Percentiles rank a stretch among this genome's conserved stretches.
These are phyloP conservation scores for Corylus heterophylla DNA, from an alignment of 306 rosid genomes.

Conservation along the genomic window DNA sequence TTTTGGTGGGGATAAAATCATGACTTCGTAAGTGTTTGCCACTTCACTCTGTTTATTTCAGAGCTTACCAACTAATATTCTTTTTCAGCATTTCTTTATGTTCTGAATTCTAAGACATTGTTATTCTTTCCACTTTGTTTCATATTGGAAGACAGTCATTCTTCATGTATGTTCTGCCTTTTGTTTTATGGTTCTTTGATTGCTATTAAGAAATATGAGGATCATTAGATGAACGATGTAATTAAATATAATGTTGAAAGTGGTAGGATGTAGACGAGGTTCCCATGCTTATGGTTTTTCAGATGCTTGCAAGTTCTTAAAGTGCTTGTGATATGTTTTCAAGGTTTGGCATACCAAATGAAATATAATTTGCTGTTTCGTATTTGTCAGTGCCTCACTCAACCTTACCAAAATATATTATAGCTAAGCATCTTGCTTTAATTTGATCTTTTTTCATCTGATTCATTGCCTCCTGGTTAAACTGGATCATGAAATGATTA, in stretches of 20 bases:
- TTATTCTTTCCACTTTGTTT: background rate
- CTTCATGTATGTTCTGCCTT: background rate
- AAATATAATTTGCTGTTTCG: background rate
- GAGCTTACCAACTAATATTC: background rate
- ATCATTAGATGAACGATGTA: background rate
- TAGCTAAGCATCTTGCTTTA: background rate
- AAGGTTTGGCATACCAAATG: background rate
- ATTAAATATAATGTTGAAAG: background rate
- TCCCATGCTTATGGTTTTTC: background rate
- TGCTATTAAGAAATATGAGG: background rate
- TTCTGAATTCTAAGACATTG: background rate
- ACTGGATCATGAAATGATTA: slow-evolving; percentile 25
- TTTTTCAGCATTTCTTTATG: background rate
- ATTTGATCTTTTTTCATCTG: slow-evolving; percentile 13
- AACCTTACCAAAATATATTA: background rate
- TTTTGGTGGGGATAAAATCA: background rate
- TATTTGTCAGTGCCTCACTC: background rate
- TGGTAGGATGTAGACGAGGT: background rate
- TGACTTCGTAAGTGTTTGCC: background rate
- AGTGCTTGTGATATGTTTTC: background rate
- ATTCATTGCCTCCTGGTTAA: slow-evolving; percentile 24
- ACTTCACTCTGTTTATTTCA: background rate
- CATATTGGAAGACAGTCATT: background rate
- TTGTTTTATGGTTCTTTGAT: background rate
- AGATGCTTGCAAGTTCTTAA: background rate